phyloP scores from a whole-genome alignment of 257 asterid species.

The Fraxinus pennsylvanica region DNA sequence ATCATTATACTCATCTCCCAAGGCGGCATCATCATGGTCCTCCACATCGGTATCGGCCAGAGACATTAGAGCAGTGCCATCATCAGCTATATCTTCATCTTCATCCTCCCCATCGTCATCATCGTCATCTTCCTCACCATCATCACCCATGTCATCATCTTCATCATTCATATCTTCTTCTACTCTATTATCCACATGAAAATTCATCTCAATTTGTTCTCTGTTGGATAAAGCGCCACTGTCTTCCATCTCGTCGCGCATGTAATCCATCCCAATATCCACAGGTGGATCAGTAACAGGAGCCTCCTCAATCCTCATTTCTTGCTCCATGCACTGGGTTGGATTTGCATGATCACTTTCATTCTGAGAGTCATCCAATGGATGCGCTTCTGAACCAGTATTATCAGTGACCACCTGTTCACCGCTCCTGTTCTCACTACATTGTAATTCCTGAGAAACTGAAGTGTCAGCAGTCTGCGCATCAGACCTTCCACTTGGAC shows the following conservation, averaged over 20 bases:
- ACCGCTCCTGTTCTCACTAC: slow-evolving; percentile 47
- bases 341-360: slow-evolving; percentile 48
- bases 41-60: slow-evolving; percentile 97
- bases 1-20: slow-evolving; percentile 90
- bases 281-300: slow-evolving; percentile 53
- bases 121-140: slow-evolving; percentile 86
- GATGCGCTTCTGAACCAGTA: slow-evolving; percentile 47
- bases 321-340: slow-evolving; percentile 61
- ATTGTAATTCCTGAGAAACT: slow-evolving; percentile 53
- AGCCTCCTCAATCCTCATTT: slow-evolving; percentile 74
- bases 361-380: slow-evolving; percentile 43
- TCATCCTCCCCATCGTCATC: slow-evolving; percentile 80
- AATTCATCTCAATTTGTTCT: slow-evolving; percentile 72
- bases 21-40: slow-evolving; percentile 88
- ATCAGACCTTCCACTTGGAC: slow-evolving; percentile 55
- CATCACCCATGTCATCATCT: slow-evolving; percentile 92
- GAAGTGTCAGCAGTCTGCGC: slow-evolving; percentile 42
- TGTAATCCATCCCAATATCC: slow-evolving; percentile 76
- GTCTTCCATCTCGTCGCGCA: slow-evolving; percentile 88
- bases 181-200: slow-evolving; percentile 79
- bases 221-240: slow-evolving; percentile 55
- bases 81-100: slow-evolving; percentile 92
- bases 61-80: slow-evolving; percentile 88
- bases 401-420: slow-evolving; percentile 38
- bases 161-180: slow-evolving; percentile 91